These are phyloP conservation scores for Geotrichum australiense DNA, from an alignment of 1,139 yeast genomes.

Conservation along the genomic window DNA sequence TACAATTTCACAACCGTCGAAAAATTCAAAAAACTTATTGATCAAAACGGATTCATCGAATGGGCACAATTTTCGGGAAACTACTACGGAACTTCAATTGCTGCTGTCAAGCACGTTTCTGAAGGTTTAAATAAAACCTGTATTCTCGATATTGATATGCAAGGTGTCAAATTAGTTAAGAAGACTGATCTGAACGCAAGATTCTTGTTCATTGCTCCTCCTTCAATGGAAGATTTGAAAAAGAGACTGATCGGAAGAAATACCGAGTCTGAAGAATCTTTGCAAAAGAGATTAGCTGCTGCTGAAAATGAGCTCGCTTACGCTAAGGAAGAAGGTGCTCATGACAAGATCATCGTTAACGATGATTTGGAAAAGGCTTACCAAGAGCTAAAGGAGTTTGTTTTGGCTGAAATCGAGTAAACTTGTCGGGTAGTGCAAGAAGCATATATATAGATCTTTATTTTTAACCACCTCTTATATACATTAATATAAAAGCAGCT, in stretches of 20 bases:
- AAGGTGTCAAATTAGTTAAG: constrained; percentile 93
- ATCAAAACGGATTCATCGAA: constrained; percentile 73
- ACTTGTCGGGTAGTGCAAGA: too few species aligned
- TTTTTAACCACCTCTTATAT: too few species aligned
- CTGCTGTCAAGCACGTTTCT: constrained; percentile 72
- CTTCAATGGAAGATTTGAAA: constrained; percentile 71
- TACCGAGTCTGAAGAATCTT: constrained; percentile 82
- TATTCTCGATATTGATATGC: constrained; percentile 96
- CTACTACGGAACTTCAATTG: constrained; percentile 89
- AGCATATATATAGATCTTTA: too few species aligned
- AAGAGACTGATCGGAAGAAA: constrained; percentile 80
- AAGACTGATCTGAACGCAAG: constrained; percentile 74
- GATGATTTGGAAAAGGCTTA: constrained; percentile 90
- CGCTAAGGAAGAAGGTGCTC: constrained; percentile 80
- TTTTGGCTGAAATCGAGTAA: constrained; percentile 17
- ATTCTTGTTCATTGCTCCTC: constrained; percentile 85
- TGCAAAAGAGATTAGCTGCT: constrained; percentile 75
- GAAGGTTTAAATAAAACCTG: constrained; percentile 53
- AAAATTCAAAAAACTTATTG: constrained; percentile 68
- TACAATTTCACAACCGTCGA: constrained; percentile 81
- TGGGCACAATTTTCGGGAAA: constrained; percentile 98
- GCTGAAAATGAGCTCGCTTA: constrained; percentile 85
- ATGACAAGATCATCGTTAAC: constrained; percentile 80
- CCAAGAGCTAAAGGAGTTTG: constrained; percentile 63
- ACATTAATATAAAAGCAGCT: too few species aligned